Evolutionary conservation across 1,139 yeast genomes (phyloP).

Genomic region (Sugiyamaella paludigena): DNA sequence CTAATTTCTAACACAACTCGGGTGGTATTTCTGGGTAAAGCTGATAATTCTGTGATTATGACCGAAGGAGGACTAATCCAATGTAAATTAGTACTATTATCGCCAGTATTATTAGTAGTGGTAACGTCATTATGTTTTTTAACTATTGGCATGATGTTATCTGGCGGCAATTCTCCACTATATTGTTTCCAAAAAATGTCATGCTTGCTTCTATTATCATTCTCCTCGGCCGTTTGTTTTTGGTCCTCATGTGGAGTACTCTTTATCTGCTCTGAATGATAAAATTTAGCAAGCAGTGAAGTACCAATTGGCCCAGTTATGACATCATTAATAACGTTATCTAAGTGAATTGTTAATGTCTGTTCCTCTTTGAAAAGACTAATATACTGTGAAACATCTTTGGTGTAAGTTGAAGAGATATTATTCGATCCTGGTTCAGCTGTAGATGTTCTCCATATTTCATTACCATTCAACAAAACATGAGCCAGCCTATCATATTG

Average conservation of each 20-base stretch:
- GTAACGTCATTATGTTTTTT: slow-evolving; percentile 32
- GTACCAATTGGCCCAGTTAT: slow-evolving; percentile 63
- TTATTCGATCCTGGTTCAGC: slow-evolving; percentile 65
- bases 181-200: slow-evolving; percentile 10
- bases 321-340: slow-evolving; percentile 57
- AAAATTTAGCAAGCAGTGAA: slow-evolving; percentile 37
- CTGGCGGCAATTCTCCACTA: slow-evolving; percentile 6
- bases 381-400: slow-evolving; percentile 63
- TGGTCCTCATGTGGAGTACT: background rate
- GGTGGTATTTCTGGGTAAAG: slow-evolving; percentile 57
- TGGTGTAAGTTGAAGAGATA: slow-evolving; percentile 46
- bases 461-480: slow-evolving; percentile 59
- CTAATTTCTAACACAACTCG: slow-evolving; percentile 57
- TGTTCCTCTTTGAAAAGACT: slow-evolving; percentile 44
- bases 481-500: slow-evolving; percentile 80
- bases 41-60: slow-evolving; percentile 11
- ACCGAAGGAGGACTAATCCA: background rate
- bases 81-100: slow-evolving; percentile 6
- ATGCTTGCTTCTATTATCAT: background rate
- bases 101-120: background rate
- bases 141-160: background rate
- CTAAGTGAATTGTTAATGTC: slow-evolving; percentile 51
- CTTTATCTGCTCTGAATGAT: slow-evolving; percentile 3
- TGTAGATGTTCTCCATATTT: slow-evolving; percentile 83
- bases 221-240: background rate